Conservation (phyloP, 2,329 filamentous ascomycete species). For the Penicillium brevicompactum region DNA sequence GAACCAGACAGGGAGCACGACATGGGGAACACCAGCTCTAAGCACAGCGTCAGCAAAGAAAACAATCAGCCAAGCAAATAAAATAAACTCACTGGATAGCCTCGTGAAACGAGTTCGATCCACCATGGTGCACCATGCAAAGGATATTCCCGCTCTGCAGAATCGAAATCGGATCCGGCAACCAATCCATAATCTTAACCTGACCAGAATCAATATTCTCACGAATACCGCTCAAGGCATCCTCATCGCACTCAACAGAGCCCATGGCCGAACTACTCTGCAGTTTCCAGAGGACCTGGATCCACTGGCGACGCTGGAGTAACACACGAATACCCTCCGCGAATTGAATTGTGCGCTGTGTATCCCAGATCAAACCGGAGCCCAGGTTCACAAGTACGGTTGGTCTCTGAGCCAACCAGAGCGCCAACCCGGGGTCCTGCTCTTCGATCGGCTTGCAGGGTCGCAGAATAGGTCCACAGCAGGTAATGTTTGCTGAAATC, state of each 20-base stretch:
- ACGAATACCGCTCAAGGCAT: neutral
- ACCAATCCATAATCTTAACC: neutral
- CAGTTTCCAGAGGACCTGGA: constrained; percentile 1
- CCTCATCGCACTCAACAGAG: neutral
- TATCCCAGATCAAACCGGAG: neutral
- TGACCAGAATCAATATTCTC: neutral
- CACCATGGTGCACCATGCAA: constrained; percentile 2
- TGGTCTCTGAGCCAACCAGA: neutral
- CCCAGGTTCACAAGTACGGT: constrained; percentile 2
- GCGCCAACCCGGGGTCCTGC: neutral
- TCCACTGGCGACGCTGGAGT: neutral
- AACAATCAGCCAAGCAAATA: neutral
- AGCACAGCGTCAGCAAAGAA: neutral
- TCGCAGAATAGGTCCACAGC: neutral
- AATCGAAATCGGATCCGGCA: neutral
- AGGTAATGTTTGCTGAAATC: neutral
- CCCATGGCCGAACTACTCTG: neutral
- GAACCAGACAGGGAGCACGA: neutral
- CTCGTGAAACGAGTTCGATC: constrained; percentile 3
- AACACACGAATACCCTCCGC: neutral
- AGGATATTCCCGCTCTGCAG: neutral
- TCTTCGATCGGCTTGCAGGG: neutral
- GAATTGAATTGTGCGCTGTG: neutral
- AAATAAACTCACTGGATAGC: neutral
- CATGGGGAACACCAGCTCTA: constrained; percentile 1